phyloP scores from a whole-genome alignment of 176 grass and related monocot species.

The Eleusine coracana region DNA sequence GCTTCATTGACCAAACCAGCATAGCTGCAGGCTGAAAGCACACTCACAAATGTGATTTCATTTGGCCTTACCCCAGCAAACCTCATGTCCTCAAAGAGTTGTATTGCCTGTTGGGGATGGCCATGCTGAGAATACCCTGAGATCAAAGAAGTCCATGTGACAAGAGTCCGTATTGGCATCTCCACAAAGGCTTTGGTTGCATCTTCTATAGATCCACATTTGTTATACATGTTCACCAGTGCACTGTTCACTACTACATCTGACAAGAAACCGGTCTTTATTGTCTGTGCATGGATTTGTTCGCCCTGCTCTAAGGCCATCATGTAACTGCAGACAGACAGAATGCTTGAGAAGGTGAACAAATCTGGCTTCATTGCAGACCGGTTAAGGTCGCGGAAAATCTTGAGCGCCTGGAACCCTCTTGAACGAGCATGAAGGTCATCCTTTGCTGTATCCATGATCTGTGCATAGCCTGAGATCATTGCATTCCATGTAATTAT shows the following conservation, averaged over 20 bases:
- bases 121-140: slow-evolving; percentile 85
- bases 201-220: slow-evolving; percentile 68
- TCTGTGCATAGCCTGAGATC: slow-evolving; percentile 73
- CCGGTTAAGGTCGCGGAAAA: slow-evolving; percentile 63
- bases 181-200: slow-evolving; percentile 76
- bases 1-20: slow-evolving; percentile 69
- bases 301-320: slow-evolving; percentile 78
- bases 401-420: slow-evolving; percentile 66
- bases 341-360: slow-evolving; percentile 81
- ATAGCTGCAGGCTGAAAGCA: slow-evolving; percentile 87
- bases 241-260: slow-evolving; percentile 83
- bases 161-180: slow-evolving; percentile 65
- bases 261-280: slow-evolving; percentile 74
- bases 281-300: slow-evolving; percentile 76
- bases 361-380: slow-evolving; percentile 66
- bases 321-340: slow-evolving; percentile 73
- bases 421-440: slow-evolving; percentile 55
- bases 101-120: slow-evolving; percentile 64
- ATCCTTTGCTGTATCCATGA: slow-evolving; percentile 74
- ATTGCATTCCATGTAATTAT: slow-evolving; percentile 80
- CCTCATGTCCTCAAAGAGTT: slow-evolving; percentile 88
- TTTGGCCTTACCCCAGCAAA: slow-evolving; percentile 67
- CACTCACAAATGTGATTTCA: slow-evolving; percentile 78
- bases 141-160: slow-evolving; percentile 93
- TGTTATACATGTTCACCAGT: slow-evolving; percentile 93